phyloP scores from a whole-genome alignment of 495 filamentous ascomycete genomes.

The Penicillium canescens region DNA sequence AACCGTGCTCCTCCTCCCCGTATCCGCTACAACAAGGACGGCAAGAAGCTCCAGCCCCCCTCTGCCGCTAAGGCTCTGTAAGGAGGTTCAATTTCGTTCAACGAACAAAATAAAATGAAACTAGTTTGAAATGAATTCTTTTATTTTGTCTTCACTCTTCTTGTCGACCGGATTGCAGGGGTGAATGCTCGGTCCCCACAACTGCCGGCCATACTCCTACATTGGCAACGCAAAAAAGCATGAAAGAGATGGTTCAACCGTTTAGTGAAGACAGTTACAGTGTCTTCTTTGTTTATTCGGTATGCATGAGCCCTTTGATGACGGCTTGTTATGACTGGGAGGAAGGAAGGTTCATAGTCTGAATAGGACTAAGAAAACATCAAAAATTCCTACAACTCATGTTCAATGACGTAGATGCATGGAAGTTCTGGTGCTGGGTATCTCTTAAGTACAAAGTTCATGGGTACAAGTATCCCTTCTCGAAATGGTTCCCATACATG shows the following conservation, averaged over 20 bases:
- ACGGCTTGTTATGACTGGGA: slow-evolving; percentile 21
- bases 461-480: slow-evolving; percentile 54
- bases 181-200: slow-evolving; percentile 14
- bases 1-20: slow-evolving; percentile 97
- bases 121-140: slow-evolving; percentile 37
- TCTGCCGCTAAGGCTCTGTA: slow-evolving; percentile 70
- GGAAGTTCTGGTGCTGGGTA: neutral
- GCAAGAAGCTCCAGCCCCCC: slow-evolving; percentile 98
- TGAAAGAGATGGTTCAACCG: slow-evolving; percentile 17
- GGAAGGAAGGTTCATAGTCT: slow-evolving; percentile 14
- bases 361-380: slow-evolving; percentile 20
- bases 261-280: slow-evolving; percentile 23
- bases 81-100: slow-evolving; percentile 32
- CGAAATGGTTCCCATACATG: slow-evolving; percentile 56
- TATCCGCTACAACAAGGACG: slow-evolving; percentile 99
- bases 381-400: slow-evolving; percentile 17
- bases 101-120: slow-evolving; percentile 42
- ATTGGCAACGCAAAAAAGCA: slow-evolving; percentile 1
- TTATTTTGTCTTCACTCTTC: slow-evolving; percentile 36
- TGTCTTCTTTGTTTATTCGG: slow-evolving; percentile 26
- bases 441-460: slow-evolving; percentile 20
- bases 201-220: slow-evolving; percentile 18
- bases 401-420: slow-evolving; percentile 3
- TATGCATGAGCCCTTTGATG: slow-evolving; percentile 14
- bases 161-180: slow-evolving; percentile 22